phyloP scores from a whole-genome alignment of 1,139 yeast species.

The Taphrina communis region DNA sequence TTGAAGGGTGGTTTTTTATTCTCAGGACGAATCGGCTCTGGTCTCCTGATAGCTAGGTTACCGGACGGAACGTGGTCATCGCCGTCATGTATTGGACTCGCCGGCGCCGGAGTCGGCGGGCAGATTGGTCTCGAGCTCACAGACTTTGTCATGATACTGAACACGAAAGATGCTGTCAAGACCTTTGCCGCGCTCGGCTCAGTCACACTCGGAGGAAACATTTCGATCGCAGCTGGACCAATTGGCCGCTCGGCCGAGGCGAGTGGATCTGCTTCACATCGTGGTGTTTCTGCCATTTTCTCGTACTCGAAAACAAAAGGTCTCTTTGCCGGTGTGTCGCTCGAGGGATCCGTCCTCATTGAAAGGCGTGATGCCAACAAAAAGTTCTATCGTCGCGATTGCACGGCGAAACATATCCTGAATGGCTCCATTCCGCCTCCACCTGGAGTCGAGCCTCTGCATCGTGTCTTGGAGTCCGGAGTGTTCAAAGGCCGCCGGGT shows the following conservation, averaged over 20 bases:
- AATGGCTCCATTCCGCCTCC: constrained; percentile 90
- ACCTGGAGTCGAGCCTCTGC: constrained; percentile 86
- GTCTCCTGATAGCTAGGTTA: constrained; percentile 88
- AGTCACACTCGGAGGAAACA: constrained; percentile 91
- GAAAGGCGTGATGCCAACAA: constrained; percentile 97
- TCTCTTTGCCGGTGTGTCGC: constrained; percentile 92
- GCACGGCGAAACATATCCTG: constrained; percentile 83
- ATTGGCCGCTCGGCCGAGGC: constrained; percentile 97
- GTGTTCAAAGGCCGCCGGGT: constrained; percentile 67
- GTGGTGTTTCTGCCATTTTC: constrained; percentile 87
- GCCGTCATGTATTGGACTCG: constrained; percentile 92
- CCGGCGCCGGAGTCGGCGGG: constrained; percentile 91
- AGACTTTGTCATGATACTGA: constrained; percentile 91
- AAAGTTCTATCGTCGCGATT: constrained; percentile 84
- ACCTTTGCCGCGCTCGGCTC: constrained; percentile 95
- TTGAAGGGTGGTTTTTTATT: constrained; percentile 84
- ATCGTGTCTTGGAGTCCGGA: constrained; percentile 83
- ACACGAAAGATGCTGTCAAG: constrained; percentile 84
- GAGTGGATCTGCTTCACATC: constrained; percentile 91
- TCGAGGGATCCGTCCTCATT: constrained; percentile 92
- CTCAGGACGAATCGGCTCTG: constrained; percentile 97
- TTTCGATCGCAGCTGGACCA: constrained; percentile 98
- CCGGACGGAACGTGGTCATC: constrained; percentile 98
- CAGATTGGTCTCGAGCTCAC: constrained; percentile 96
- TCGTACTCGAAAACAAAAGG: constrained; percentile 96